Base-by-base conservation (phyloP, 2,329 filamentous ascomycete genomes). In the Plenodomus biglobosus region DNA sequence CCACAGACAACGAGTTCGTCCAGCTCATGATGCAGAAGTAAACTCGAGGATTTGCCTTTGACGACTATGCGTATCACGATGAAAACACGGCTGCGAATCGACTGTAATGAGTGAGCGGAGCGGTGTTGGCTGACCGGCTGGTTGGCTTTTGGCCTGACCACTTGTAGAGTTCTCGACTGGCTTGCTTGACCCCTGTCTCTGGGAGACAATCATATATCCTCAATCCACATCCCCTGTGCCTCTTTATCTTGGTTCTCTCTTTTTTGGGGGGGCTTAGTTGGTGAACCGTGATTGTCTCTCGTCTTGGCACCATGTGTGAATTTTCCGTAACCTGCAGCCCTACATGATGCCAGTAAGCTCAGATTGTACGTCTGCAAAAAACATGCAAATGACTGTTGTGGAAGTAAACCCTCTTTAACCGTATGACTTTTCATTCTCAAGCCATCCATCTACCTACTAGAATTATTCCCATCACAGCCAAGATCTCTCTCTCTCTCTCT, bases 21-120 rank as follows among this genome's bases (percentile, higher is more conserved):
- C 77, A 80, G 70, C 70, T 80, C 58, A 80, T 80, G 78, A 79
- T 80, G 77, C 77, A 79, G 72, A 80, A 80, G 68, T 79, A 77
- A 59, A 53, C 53, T 48, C 44, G 42, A 50, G 32, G 49, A n/a
- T 55, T 54, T 55, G 54, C 50, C 57, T 56, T 50, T 65, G 58
- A 65, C 53, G 56, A 61, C 54, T 56, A 68, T 58, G 59, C 60
- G 62, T 61, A 64, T 58, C 58, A 62, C 53, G 58, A 63, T 34
- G 59, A 50, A 57, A 57, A 55, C 48, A 60, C 56, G 61, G 61
- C 59, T 57, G 56, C 56, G 51, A 52, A 51, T 53, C 62, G 55
- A 56, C 52, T 59, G 58, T 62, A 52, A 65, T 50, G 61, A 59
- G 61, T 64, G 59, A 66, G 8, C 52, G 59, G 56, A 62, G 52